Evolutionary conservation across 495 filamentous ascomycete genomes (phyloP).

Genomic region (Talaromyces trachyspermus): DNA sequence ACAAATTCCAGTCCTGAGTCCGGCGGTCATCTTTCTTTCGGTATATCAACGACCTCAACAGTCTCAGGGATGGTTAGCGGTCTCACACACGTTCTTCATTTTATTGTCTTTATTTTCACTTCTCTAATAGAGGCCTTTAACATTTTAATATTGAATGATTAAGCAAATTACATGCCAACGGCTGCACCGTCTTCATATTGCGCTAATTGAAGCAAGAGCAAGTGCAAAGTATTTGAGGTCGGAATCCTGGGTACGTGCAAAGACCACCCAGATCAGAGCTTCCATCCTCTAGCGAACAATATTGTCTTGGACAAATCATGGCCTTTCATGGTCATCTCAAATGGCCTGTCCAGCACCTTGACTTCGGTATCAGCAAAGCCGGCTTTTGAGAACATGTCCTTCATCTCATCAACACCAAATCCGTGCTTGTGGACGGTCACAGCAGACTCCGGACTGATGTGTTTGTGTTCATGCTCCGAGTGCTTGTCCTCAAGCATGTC

Average conservation of each 20-base stretch:
- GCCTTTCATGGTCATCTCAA: slow-evolving; percentile 22
- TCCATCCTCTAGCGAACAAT: slow-evolving; percentile 28
- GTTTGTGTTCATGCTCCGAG: slow-evolving; percentile 17
- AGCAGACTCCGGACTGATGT: slow-evolving; percentile 25
- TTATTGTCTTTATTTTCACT: too few species aligned
- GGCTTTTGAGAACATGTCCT: slow-evolving; percentile 43
- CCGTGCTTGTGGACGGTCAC: slow-evolving; percentile 50
- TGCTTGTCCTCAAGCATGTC: slow-evolving; percentile 51
- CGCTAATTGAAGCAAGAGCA: not conserved
- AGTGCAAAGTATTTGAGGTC: not conserved
- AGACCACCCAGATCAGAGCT: not conserved
- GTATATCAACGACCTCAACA: not conserved
- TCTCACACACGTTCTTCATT: too few species aligned
- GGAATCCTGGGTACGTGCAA: too few species aligned
- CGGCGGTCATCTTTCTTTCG: not conserved
- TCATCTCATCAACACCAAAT: slow-evolving; percentile 46
- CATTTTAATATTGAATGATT: not conserved
- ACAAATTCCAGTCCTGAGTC: not conserved
- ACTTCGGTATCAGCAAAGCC: slow-evolving; percentile 42
- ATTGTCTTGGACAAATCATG: slow-evolving; percentile 21
- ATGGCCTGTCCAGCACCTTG: slow-evolving; percentile 23
- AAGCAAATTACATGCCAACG: not conserved
- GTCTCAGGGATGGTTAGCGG: not conserved
- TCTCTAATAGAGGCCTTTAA: too few species aligned
- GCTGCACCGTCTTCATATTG: not conserved